These are phyloP conservation scores for Microstroma glucosiphilum DNA, from an alignment of 1,284 basidiomycete species.

Conservation along the genomic window DNA sequence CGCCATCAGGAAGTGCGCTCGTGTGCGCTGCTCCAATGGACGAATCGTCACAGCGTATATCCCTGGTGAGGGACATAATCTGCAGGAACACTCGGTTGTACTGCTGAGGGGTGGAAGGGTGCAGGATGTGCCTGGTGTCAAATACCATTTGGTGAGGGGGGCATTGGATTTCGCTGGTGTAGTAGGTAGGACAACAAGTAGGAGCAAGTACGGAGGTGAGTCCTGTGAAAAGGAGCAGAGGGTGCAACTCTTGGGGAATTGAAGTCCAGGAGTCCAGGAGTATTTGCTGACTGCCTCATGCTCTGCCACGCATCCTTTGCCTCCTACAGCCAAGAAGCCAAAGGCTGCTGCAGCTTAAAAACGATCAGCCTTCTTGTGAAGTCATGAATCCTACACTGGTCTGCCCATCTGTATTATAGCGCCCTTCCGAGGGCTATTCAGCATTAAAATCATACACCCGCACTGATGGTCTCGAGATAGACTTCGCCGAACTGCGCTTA, in stretches of 20 bases:
- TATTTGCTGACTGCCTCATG: background rate
- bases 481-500: no score
- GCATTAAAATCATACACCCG: no score
- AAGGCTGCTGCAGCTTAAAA: background rate
- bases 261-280: no score
- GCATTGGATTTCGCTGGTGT: constrained; percentile 87
- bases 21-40: constrained; percentile 85
- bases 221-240: background rate
- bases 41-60: constrained; percentile 89
- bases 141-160: constrained; percentile 82
- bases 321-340: background rate
- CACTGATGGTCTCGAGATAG: no score
- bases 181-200: constrained; percentile 68
- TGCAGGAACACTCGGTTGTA: constrained; percentile 96
- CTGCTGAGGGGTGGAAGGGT: constrained; percentile 86
- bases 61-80: constrained; percentile 92
- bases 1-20: constrained; percentile 95
- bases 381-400: no score
- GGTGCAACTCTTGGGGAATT: background rate
- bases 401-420: no score
- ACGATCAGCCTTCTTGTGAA: no score
- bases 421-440: no score
- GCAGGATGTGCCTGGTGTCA: constrained; percentile 74
- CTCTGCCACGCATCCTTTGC: background rate
- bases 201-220: constrained; percentile 76